These are phyloP conservation scores for Kluyveromyces sp. DNA, from an alignment of 1,139 yeast genomes.

Conservation along the genomic window DNA sequence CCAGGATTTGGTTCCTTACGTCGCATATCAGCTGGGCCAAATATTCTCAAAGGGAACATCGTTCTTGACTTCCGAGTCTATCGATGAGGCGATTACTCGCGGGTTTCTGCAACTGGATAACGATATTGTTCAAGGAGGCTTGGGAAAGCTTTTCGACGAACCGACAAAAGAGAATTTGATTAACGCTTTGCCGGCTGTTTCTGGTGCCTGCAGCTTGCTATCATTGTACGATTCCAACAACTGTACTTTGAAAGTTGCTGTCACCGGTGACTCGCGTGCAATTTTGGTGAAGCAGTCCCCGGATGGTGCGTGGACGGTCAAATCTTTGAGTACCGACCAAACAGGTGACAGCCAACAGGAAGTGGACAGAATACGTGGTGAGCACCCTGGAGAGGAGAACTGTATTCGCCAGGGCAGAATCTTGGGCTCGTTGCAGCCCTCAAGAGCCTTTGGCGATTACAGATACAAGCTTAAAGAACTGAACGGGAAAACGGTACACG, in stretches of 20 bases:
- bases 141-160: slow-evolving; percentile 59
- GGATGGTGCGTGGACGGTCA: slow-evolving; percentile 75
- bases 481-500: slow-evolving; percentile 37
- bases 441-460: slow-evolving; percentile 96
- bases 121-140: slow-evolving; percentile 72
- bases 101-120: slow-evolving; percentile 83
- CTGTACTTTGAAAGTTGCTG: slow-evolving; percentile 75
- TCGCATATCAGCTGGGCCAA: slow-evolving; percentile 69
- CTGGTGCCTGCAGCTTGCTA: slow-evolving; percentile 90
- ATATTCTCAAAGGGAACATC: slow-evolving; percentile 33
- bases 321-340: slow-evolving; percentile 82
- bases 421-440: slow-evolving; percentile 91
- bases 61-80: slow-evolving; percentile 37
- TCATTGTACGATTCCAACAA: slow-evolving; percentile 79
- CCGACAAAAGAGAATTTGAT: slow-evolving; percentile 47
- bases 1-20: slow-evolving; percentile 67
- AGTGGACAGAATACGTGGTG: slow-evolving; percentile 72
- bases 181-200: slow-evolving; percentile 81
- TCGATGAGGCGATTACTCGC: slow-evolving; percentile 71
- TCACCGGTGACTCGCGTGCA: slow-evolving; percentile 95
- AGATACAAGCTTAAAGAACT: slow-evolving; percentile 73
- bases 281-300: slow-evolving; percentile 67
- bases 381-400: slow-evolving; percentile 86
- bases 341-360: slow-evolving; percentile 90
- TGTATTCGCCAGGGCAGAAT: slow-evolving; percentile 85